Evolutionary conservation across 1,139 yeast genomes (phyloP).

Genomic region (Nakaseomyces sp.): DNA sequence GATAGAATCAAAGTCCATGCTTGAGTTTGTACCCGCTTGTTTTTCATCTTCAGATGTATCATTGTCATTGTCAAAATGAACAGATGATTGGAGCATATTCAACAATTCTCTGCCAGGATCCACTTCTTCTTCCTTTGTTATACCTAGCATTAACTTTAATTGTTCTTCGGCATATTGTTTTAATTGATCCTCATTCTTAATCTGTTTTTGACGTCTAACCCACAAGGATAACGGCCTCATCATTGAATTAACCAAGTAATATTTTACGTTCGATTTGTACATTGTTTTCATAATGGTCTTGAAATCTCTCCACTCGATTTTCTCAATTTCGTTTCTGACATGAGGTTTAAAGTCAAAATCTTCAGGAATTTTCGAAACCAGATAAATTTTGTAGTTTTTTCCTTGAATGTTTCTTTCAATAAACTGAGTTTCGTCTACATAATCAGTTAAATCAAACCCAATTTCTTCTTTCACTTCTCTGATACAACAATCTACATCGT

Average conservation of each 20-base stretch:
- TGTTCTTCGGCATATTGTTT: constrained; percentile 49
- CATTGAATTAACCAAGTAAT: constrained; percentile 52
- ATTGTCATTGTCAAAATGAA: constrained; percentile 21
- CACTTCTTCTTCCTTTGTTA: constrained; percentile 34
- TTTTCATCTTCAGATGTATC: constrained; percentile 15
- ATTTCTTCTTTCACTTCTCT: constrained; percentile 93
- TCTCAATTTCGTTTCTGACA: constrained; percentile 79
- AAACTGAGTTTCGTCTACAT: constrained; percentile 59
- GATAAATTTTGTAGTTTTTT: constrained; percentile 76
- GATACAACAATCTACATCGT: constrained; percentile 85
- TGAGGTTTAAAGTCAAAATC: constrained; percentile 64
- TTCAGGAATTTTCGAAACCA: constrained; percentile 74
- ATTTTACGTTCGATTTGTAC: constrained; percentile 36
- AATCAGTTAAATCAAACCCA: constrained; percentile 74
- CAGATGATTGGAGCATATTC: constrained; percentile 45
- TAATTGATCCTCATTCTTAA: constrained; percentile 43
- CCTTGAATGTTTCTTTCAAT: constrained; percentile 77
- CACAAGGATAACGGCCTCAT: constrained; percentile 50
- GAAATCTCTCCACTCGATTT: constrained; percentile 56
- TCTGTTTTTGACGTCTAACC: constrained; percentile 48
- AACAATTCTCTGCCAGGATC: constrained; percentile 75
- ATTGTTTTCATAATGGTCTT: constrained; percentile 31
- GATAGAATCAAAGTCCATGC: constrained; percentile 1
- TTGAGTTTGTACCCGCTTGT: constrained; percentile 5
- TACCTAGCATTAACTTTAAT: constrained; percentile 56